A percentile compares a stretch with the other conserved stretches of the same genome.
These are phyloP conservation scores for Astraeus odoratus DNA, from an alignment of 768 basidiomycete genomes.

Conservation along the genomic window DNA sequence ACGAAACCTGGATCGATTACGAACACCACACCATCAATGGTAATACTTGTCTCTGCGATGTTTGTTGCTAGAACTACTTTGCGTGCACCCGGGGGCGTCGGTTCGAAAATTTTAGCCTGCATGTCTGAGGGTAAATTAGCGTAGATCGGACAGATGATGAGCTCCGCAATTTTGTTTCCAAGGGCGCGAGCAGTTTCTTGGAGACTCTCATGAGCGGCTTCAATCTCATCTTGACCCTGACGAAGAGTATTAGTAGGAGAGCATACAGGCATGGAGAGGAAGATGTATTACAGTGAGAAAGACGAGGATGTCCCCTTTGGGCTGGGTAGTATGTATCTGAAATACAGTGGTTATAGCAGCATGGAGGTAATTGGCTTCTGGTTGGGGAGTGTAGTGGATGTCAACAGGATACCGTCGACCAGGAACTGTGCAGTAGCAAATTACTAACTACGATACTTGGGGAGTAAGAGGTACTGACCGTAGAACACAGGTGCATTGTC, in stretches of 20 bases:
- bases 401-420: constrained; percentile 97
- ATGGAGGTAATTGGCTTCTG: constrained; percentile 98
- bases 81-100: constrained; percentile 91
- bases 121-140: constrained; percentile 99
- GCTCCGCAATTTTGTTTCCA: constrained; percentile 91
- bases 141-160: constrained; percentile 96
- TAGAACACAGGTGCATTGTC: constrained; percentile 94
- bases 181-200: constrained; percentile 92
- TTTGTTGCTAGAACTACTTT: constrained; percentile 99
- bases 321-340: constrained; percentile 98
- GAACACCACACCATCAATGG: constrained; percentile 98
- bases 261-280: background rate
- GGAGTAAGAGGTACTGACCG: constrained; percentile 40
- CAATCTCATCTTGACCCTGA: constrained; percentile 98
- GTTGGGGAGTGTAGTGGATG: constrained; percentile 97
- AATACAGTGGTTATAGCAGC: constrained; percentile 98
- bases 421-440: constrained; percentile 53
- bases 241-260: constrained; percentile 1
- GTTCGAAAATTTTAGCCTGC: constrained; percentile 99
- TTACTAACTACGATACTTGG: constrained; percentile 3
- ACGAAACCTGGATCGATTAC: constrained; percentile 99
- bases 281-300: constrained; percentile 75
- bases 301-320: constrained; percentile 94
- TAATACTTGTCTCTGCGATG: constrained; percentile 99
- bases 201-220: constrained; percentile 92